phyloP scores from a whole-genome alignment of 345 rosid genomes.

The Camelina hispida region DNA sequence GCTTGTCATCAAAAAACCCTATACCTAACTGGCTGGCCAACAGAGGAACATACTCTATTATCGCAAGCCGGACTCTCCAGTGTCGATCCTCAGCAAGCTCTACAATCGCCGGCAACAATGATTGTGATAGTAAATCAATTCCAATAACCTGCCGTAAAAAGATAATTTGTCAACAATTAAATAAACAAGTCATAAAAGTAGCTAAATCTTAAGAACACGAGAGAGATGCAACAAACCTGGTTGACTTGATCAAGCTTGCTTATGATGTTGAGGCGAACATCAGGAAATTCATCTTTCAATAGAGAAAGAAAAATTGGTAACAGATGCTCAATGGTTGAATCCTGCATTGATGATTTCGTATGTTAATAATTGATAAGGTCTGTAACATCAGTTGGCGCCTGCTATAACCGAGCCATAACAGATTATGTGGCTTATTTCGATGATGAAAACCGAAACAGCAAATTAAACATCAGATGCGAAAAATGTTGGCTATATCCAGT shows the following conservation, averaged over 20 bases:
- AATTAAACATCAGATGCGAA: background rate
- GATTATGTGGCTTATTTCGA: background rate
- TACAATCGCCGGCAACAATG: constrained; percentile 93
- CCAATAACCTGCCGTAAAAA: constrained; percentile 79
- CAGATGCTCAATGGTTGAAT: constrained; percentile 93
- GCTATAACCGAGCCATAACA: constrained; percentile 6
- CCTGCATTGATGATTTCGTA: constrained; percentile 51
- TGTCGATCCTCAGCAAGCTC: constrained; percentile 99
- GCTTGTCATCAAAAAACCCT: constrained; percentile 91
- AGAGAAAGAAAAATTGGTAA: constrained; percentile 98
- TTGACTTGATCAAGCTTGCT: constrained; percentile 99
- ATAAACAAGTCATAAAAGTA: background rate
- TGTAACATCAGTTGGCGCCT: background rate
- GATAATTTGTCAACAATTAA: background rate
- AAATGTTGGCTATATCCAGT: constrained; percentile 34
- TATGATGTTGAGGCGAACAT: constrained; percentile 94
- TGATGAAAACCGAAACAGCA: background rate
- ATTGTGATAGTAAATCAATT: constrained; percentile 92
- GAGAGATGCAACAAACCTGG: constrained; percentile 63
- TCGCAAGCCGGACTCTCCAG: constrained; percentile 98
- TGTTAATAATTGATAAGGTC: constrained; percentile 3
- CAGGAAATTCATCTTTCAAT: constrained; percentile 98
- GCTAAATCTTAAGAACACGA: background rate
- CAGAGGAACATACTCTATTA: constrained; percentile 94
- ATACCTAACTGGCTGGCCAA: constrained; percentile 97